These are phyloP conservation scores for Hygrocybe coccinea DNA, from an alignment of 768 basidiomycete genomes.

Conservation along the genomic window DNA sequence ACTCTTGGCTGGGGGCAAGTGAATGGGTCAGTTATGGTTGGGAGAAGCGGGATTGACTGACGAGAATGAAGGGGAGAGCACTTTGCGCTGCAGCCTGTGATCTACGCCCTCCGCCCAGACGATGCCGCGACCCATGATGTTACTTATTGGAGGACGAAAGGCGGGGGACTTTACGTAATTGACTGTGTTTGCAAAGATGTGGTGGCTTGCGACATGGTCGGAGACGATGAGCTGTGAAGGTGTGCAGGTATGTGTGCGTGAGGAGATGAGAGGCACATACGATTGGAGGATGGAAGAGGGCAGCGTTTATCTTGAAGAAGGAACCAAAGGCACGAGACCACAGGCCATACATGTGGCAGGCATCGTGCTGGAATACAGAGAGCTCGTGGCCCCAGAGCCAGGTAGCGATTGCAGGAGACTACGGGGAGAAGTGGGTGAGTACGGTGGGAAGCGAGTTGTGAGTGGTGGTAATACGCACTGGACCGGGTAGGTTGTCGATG, in stretches of 20 bases:
- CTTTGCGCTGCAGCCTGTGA: constrained; percentile 30
- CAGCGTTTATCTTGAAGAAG: constrained; percentile 35
- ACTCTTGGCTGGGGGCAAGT: constrained; percentile 21
- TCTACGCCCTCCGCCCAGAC: constrained; percentile 38
- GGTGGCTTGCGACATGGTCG: constrained; percentile 34
- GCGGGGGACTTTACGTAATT: constrained; percentile 32
- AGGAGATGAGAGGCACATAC: constrained; percentile 18
- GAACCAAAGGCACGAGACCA: constrained; percentile 32
- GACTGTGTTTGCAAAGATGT: constrained; percentile 35
- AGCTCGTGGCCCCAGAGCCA: constrained; percentile 38
- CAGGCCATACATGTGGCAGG: constrained; percentile 28
- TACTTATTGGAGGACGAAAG: constrained; percentile 30
- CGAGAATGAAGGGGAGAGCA: constrained; percentile 19
- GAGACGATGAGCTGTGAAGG: constrained; percentile 29
- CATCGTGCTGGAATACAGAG: constrained; percentile 29
- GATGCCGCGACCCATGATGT: constrained; percentile 31
- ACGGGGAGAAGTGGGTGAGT: not conserved
- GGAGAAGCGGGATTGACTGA: no score
- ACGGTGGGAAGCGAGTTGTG: not conserved
- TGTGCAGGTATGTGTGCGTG: not conserved
- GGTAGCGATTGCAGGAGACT: constrained; percentile 21
- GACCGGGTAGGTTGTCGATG: constrained; percentile 18
- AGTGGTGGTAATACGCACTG: constrained; percentile 14
- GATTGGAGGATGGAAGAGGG: constrained; percentile 36
- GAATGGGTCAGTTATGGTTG: no score